Base-by-base conservation (phyloP, 805 yeast species). In the Candida broadrunensis region DNA sequence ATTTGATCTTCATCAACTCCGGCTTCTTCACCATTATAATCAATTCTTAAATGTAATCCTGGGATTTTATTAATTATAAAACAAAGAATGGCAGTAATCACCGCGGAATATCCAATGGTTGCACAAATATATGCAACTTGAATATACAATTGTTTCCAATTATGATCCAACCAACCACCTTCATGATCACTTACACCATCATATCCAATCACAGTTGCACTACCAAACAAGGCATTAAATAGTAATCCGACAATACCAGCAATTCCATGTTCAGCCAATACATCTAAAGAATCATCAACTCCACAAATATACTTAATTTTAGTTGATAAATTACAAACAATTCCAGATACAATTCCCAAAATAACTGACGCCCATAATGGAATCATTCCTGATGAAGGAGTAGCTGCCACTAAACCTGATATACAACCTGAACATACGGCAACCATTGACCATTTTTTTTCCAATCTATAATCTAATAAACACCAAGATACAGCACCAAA, bases 1-100 rank as follows among this genome's bases (percentile, higher is more conserved):
- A 91, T 87, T 67, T 91, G 97, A 65, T 88, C 96, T 62, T 90
- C 97, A 62, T 91, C 99, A 69, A 90, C 78, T 43, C 99, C 99
- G 24, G 73, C 71, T 48, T 83, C 87, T 63, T 91, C 99, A 17
- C 84, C 96, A 25, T 83, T 82, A 61, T 86, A 95, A 46, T 80
- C 74, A 4, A 88, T 88, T 57, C 97, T 77, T 54, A 93, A 70
- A 38, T 82, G 73, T 53, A 88, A 75, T 13, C 89, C 90, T 5
- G 98, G 99, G 23, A 88, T 83, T 47, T 73, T 75, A 65, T 91
- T 72, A 39, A 89, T 73, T 32, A 78, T 81, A 49, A 78, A 76
- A 56, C 96, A 87, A 44, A 91, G 74, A 3, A 90, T 47, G 2
- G 85, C 81, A 2, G 97, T 88, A 26, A 89, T 83, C 27, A 77